phyloP scores from a whole-genome alignment of 371 early-diverging fungal species.

The Capillidium rhysosporum region DNA sequence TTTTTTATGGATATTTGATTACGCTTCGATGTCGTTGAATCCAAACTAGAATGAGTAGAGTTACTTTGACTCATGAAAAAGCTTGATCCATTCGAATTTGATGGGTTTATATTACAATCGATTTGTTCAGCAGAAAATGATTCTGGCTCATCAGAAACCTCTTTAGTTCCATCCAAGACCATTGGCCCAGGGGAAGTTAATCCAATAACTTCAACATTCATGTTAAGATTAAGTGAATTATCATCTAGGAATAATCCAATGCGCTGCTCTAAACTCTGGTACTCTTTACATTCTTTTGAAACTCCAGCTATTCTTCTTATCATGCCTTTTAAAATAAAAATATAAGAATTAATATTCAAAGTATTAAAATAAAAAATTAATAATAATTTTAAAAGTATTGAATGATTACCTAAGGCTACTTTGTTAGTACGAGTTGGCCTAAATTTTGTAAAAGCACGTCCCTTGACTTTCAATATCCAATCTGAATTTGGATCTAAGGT shows the following conservation, averaged over 20 bases:
- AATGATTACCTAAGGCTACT: constrained; percentile 2
- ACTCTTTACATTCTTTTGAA: constrained; percentile 13
- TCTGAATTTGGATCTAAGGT: background rate
- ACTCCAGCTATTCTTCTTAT: constrained; percentile 18
- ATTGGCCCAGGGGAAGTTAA: constrained; percentile 8
- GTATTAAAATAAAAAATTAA: too few species aligned
- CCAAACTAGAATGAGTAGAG: background rate
- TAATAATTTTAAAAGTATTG: background rate
- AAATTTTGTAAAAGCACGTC: background rate
- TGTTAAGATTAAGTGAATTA: constrained; percentile 9
- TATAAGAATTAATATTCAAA: too few species aligned
- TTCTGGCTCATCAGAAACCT: constrained; percentile 5
- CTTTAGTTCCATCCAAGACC: background rate
- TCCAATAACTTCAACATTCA: constrained; percentile 8
- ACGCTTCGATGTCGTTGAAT: background rate
- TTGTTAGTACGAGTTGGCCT: constrained; percentile 5
- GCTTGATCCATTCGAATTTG: background rate
- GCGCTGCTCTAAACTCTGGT: constrained; percentile 16
- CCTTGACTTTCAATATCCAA: constrained; percentile 1
- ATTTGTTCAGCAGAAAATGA: background rate
- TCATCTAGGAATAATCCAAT: constrained; percentile 18
- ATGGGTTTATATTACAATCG: background rate
- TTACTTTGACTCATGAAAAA: background rate
- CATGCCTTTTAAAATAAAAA: constrained; percentile 10
- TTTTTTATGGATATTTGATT: background rate